A percentile compares a stretch with the other conserved stretches of the same genome.
Evolutionary conservation across 2,329 filamentous ascomycete species (phyloP).

Genomic region (Ceratocystis cubensis): DNA sequence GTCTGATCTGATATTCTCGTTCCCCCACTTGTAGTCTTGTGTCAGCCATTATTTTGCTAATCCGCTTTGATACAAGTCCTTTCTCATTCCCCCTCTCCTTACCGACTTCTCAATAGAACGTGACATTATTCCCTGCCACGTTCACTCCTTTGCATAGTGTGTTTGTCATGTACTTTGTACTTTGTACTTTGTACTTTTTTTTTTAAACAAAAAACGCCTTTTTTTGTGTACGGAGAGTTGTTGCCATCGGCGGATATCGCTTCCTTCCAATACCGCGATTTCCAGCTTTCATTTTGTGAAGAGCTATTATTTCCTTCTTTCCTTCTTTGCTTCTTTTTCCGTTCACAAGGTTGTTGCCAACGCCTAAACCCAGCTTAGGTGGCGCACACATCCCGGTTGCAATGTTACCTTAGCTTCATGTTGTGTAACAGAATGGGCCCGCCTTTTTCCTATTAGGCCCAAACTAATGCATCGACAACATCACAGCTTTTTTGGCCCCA

Average conservation of each 20-base stretch:
- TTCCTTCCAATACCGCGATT: not conserved
- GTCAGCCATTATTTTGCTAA: not conserved
- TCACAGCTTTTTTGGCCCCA: conserved; percentile 9
- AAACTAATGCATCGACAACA: conserved; percentile 11
- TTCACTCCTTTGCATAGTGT: not conserved
- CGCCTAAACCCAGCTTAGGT: not conserved
- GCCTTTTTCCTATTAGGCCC: conserved; percentile 11
- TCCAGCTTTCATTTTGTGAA: not conserved
- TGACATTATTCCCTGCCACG: not conserved
- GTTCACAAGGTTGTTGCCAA: not conserved
- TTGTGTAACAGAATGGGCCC: conserved; percentile 13
- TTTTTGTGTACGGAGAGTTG: not conserved
- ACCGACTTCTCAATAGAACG: not conserved
- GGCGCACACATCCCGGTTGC: conserved; percentile 4
- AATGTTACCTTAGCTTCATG: conserved; percentile 16
- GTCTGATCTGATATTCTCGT: not conserved
- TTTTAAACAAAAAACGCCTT: not conserved
- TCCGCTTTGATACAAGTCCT: not conserved
- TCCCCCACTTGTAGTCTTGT: not conserved
- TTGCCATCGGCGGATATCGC: not conserved
- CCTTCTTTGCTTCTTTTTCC: not conserved
- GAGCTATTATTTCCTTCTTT: not conserved
- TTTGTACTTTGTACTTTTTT: not conserved
- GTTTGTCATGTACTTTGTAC: no score
- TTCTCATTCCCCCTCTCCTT: not conserved